These are phyloP conservation scores for Musa beccarii DNA, from an alignment of 176 grass and related monocot genomes.

Conservation along the genomic window DNA sequence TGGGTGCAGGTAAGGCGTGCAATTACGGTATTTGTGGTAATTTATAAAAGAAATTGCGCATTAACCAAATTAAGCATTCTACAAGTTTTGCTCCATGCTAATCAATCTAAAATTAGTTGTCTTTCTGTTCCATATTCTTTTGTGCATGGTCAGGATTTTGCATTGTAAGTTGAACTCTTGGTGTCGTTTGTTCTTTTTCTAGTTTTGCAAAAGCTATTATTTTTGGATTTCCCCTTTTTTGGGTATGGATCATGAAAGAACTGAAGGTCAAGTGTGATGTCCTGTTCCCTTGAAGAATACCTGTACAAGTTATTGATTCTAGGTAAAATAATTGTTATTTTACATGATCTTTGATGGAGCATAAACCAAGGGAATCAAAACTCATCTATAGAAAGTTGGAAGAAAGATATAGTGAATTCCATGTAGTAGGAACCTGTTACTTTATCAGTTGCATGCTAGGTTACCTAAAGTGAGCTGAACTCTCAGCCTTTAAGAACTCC, in stretches of 20 bases:
- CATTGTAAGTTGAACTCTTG: neutral
- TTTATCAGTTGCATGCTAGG: too few species aligned
- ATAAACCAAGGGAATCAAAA: too few species aligned
- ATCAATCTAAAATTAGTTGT: neutral
- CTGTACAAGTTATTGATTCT: too few species aligned
- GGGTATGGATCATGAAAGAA: neutral
- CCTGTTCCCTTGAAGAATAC: too few species aligned
- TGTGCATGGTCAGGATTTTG: neutral
- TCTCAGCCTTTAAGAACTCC: too few species aligned
- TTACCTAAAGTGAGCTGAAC: too few species aligned
- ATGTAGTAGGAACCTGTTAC: too few species aligned
- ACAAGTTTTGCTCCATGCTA: neutral
- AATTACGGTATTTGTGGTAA: neutral
- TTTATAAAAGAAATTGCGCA: neutral
- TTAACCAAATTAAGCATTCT: neutral
- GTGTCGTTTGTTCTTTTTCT: neutral
- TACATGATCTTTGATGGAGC: too few species aligned
- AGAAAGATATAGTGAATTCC: too few species aligned
- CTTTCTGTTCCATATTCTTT: neutral
- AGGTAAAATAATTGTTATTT: too few species aligned
- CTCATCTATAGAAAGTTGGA: too few species aligned
- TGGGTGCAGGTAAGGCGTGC: constrained; percentile 57
- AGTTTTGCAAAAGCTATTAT: neutral
- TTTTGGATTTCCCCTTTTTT: neutral
- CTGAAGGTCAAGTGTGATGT: neutral